These are phyloP conservation scores for Lanmaoa pseudosensibilis DNA, from an alignment of 768 basidiomycete genomes.

Conservation along the genomic window DNA sequence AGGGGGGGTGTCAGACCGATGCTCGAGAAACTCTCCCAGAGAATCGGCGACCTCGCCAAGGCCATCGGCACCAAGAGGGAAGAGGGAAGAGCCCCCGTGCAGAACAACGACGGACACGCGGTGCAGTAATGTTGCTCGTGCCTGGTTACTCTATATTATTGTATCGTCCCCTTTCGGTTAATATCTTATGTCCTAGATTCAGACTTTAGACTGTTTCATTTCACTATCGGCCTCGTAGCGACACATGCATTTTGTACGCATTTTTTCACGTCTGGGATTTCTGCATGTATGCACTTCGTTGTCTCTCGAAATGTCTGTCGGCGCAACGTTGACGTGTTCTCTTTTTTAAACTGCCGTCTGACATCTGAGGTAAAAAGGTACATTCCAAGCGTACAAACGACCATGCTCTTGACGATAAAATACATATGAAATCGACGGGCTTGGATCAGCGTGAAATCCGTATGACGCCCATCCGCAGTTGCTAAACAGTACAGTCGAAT, in stretches of 20 bases:
- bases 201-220: conserved; percentile 27
- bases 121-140: conserved; percentile 8
- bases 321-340: not conserved
- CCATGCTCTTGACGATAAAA: not conserved
- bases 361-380: not conserved
- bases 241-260: conserved; percentile 26
- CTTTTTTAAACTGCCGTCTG: not conserved
- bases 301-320: conserved; percentile 1
- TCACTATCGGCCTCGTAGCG: conserved; percentile 8
- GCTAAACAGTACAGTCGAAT: conserved; percentile 10
- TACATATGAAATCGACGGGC: conserved; percentile 5
- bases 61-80: conserved; percentile 31
- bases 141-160: conserved; percentile 5
- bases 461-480: not conserved
- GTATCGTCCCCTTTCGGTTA: conserved; percentile 7
- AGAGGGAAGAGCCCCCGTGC: conserved; percentile 8
- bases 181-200: conserved; percentile 24
- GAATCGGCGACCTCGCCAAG: conserved; percentile 33
- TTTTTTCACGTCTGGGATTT: conserved; percentile 7
- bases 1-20: conserved; percentile 60
- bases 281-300: conserved; percentile 19
- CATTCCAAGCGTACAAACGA: conserved; percentile 7
- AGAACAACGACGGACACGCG: conserved; percentile 13
- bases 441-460: not conserved
- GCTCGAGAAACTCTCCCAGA: conserved; percentile 50